These are phyloP conservation scores for Trichoderma semiorbis DNA, from an alignment of 2,329 filamentous ascomycete species.

Conservation along the genomic window DNA sequence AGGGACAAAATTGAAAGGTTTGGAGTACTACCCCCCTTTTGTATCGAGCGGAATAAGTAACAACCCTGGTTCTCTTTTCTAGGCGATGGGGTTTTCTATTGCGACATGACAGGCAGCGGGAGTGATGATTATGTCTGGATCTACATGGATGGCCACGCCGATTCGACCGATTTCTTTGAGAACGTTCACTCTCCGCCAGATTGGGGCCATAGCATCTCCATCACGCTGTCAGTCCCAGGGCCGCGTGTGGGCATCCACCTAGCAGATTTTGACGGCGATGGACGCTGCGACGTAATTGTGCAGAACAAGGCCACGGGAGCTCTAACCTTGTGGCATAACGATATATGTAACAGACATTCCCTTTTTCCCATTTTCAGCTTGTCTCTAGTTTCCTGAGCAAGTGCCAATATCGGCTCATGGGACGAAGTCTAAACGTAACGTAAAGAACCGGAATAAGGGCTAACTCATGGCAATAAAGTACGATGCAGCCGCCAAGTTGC, in stretches of 20 bases:
- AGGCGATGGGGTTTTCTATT: not conserved
- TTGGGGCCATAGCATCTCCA: not conserved
- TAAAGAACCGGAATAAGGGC: constrained; percentile 9
- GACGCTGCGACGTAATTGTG: not conserved
- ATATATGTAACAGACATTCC: not conserved
- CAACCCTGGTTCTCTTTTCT: not conserved
- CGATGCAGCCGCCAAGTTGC: not conserved
- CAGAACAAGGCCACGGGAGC: not conserved
- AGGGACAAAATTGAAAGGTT: not conserved
- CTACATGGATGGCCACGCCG: not conserved
- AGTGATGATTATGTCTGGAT: not conserved
- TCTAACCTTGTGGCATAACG: not conserved
- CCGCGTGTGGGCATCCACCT: not conserved
- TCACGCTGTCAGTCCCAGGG: not conserved
- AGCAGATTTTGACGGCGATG: not conserved
- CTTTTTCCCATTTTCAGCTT: too few relatives aligned
- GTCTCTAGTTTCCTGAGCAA: too few relatives aligned
- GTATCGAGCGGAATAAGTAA: not conserved
- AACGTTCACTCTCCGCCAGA: not conserved
- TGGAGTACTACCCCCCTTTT: not conserved
- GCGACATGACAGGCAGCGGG: not conserved
- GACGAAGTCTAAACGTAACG: not conserved
- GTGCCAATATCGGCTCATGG: too few relatives aligned
- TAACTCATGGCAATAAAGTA: not conserved
- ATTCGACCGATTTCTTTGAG: not conserved